Evolutionary conservation across 176 grass and related monocot species (phyloP).

Genomic region (Zoysia japonica): DNA sequence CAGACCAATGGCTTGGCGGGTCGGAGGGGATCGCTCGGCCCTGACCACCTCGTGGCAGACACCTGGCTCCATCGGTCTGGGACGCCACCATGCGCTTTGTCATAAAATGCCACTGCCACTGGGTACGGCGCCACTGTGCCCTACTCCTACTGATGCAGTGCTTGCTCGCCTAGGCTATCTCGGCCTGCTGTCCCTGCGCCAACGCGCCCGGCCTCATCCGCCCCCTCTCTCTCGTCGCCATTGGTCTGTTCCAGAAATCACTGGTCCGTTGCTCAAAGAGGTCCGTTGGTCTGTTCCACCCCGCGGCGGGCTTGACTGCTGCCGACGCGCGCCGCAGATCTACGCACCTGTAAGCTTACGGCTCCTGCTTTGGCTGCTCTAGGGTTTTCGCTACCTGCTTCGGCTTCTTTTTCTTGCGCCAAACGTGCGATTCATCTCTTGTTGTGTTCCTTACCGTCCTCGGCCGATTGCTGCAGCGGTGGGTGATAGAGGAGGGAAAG

Average conservation of each 20-base stretch:
- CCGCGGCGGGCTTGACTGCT: neutral
- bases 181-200: neutral
- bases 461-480: neutral
- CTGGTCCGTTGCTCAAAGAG: constrained; percentile 43
- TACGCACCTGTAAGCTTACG: constrained; percentile 41
- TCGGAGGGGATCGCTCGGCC: neutral
- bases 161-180: neutral
- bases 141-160: constrained; percentile 2
- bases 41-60: constrained; percentile 39
- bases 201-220: constrained; percentile 6
- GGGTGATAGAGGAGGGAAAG: neutral
- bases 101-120: constrained; percentile 27
- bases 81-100: constrained; percentile 3
- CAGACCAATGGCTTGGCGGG: constrained; percentile 10
- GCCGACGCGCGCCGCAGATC: constrained; percentile 35
- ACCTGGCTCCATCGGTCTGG: constrained; percentile 26
- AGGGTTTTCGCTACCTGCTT: constrained; percentile 28
- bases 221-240: neutral
- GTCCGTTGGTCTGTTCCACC: neutral
- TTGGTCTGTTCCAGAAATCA: constrained; percentile 40
- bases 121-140: neutral
- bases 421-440: constrained; percentile 1
- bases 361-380: neutral
- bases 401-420: neutral
- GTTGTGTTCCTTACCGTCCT: neutral